Evolutionary conservation across 495 filamentous ascomycete genomes (phyloP), one percentile per base, ranked within the genome.

Genomic region (Penicillium crystallinum): DNA sequence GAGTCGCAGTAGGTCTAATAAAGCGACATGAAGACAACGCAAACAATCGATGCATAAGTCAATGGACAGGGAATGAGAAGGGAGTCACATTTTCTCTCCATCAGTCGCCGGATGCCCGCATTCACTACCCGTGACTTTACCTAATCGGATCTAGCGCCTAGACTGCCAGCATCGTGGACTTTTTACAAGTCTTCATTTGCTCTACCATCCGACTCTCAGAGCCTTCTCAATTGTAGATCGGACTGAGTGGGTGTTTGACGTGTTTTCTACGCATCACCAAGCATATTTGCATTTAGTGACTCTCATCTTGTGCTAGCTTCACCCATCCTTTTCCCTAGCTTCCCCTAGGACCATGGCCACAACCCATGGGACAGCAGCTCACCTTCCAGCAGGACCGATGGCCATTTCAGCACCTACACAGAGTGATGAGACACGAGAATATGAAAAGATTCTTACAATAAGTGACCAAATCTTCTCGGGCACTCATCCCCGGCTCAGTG

Each of bases 381-480:
- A 72, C 51, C 61, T 70, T 64, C 52, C 65, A 54, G 34, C 72
- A 58, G 63, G 63, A 55, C 59, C 64, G 53, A 55, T 63, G 46
- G 39, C 69, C 57, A 36, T 61, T 38, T 56, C 64, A 31, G 50
- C 71, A 30, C 59, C 71, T 31, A 60, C 66, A 52, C 45, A 48
- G 40, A 44, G 42, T 21, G 55, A 72, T 56, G 73, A 72, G 50
- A 43, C 64, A n/a, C 55, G 61, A 45, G 81, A 88, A 62, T 89
- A 84, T 69, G 80, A 86, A 61, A 89, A 86, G 63, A 84, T 96
- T 58, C 64, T 91, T 48, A 78, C 70, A 50, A 82, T 95, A 59
- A 85, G 82, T 59, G 85, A 92, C 76, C 79, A 86, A 41, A 80
- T 96, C 49, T 77, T 87, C 66, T 76, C 84, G 54, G 86, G 86